These are phyloP conservation scores for Scedosporium dehoogii DNA, from an alignment of 2,329 filamentous ascomycete genomes.

Conservation along the genomic window DNA sequence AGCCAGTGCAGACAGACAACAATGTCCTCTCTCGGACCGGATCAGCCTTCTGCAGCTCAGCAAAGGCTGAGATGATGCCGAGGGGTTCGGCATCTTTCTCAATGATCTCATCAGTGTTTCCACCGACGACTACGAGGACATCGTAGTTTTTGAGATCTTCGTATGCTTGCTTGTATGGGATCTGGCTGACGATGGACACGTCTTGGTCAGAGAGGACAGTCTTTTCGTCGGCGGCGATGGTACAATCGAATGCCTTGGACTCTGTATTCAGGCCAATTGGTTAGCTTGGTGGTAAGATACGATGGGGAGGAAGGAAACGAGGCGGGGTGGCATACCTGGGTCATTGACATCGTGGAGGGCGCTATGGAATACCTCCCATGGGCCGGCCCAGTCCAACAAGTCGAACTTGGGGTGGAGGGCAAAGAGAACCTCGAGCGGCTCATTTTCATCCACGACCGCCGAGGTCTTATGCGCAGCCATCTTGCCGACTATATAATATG, in stretches of 20 bases:
- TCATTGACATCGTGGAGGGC: slow-evolving; percentile 45
- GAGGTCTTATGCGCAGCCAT: slow-evolving; percentile 50
- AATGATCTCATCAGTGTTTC: slow-evolving; percentile 53
- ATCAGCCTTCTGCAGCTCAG: slow-evolving; percentile 70
- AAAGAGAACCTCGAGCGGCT: slow-evolving; percentile 51
- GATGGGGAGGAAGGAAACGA: neutral
- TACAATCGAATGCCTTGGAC: slow-evolving; percentile 49
- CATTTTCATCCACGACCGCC: slow-evolving; percentile 39
- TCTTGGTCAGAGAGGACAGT: slow-evolving; percentile 52
- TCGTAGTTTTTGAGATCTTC: slow-evolving; percentile 67
- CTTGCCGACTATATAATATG: slow-evolving; percentile 23
- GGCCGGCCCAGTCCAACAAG: slow-evolving; percentile 47
- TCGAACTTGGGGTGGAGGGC: slow-evolving; percentile 51
- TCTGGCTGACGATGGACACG: slow-evolving; percentile 61
- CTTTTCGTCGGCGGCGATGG: slow-evolving; percentile 41
- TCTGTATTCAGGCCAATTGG: slow-evolving; percentile 20
- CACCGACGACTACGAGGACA: slow-evolving; percentile 68
- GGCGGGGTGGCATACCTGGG: slow-evolving; percentile 29
- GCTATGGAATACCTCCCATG: slow-evolving; percentile 39
- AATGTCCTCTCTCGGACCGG: slow-evolving; percentile 72
- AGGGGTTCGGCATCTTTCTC: slow-evolving; percentile 61
- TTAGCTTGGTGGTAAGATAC: neutral
- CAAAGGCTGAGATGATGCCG: slow-evolving; percentile 63
- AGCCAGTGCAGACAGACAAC: slow-evolving; percentile 69
- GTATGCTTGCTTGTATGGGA: slow-evolving; percentile 70